phyloP scores from a whole-genome alignment of 768 basidiomycete genomes.

The Clitopilus passeckerianus region DNA sequence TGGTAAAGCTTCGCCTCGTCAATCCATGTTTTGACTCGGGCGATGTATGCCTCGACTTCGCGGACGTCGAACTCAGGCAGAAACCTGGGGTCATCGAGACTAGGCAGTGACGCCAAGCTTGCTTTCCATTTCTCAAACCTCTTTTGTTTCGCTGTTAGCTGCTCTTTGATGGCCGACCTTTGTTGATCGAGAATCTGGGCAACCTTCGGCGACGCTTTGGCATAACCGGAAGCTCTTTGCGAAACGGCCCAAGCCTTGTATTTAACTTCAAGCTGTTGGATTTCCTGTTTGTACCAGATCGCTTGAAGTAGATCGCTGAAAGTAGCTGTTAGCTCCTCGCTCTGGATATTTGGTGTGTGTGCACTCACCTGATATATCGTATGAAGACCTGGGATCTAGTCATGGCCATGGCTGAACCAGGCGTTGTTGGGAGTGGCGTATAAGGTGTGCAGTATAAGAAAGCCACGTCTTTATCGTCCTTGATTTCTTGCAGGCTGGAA shows the following conservation, averaged over 20 bases:
- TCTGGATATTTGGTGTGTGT: not conserved
- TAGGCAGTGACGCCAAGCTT: slow-evolving; percentile 21
- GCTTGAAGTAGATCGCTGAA: not conserved
- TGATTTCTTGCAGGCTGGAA: not conserved
- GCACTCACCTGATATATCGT: not conserved
- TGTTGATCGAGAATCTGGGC: slow-evolving; percentile 20
- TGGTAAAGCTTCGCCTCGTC: slow-evolving; percentile 13
- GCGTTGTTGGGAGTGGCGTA: not conserved
- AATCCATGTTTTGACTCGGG: slow-evolving; percentile 27
- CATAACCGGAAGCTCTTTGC: slow-evolving; percentile 21
- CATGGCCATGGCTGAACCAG: not conserved
- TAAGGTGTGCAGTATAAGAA: not conserved
- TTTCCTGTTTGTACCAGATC: slow-evolving; percentile 14
- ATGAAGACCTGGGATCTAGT: not conserved
- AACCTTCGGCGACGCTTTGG: slow-evolving; percentile 19
- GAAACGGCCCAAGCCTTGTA: slow-evolving; percentile 24
- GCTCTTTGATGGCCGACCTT: slow-evolving; percentile 11
- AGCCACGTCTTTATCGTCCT: slow-evolving; percentile 1
- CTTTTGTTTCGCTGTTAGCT: slow-evolving; percentile 12
- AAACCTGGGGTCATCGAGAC: slow-evolving; percentile 8
- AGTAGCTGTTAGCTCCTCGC: not conserved
- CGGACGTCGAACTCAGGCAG: slow-evolving; percentile 14
- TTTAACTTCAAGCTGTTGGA: slow-evolving; percentile 13
- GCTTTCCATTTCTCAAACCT: slow-evolving; percentile 16
- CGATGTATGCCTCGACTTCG: slow-evolving; percentile 18